phyloP scores from a whole-genome alignment of 2,329 filamentous ascomycete genomes.

The Tolypocladium cylindrosporum region DNA sequence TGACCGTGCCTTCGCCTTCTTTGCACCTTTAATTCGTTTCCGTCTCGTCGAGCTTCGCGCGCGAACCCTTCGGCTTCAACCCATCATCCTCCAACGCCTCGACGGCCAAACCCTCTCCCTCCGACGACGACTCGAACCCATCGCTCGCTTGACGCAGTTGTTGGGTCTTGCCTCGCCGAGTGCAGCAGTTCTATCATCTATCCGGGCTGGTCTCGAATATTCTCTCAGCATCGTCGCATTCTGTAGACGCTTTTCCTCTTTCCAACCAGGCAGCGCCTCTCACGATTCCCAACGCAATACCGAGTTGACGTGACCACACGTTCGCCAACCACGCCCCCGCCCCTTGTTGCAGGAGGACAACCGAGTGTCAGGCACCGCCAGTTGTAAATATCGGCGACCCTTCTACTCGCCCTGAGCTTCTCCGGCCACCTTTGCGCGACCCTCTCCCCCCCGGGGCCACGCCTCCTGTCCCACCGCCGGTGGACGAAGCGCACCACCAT shows the following conservation, averaged over 20 bases:
- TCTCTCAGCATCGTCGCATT: constrained; percentile 13
- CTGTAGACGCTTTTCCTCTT: constrained; percentile 3
- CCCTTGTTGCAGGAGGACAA: not conserved
- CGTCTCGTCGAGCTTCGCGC: constrained; percentile 13
- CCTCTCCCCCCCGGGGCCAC: not conserved
- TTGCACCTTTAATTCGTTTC: constrained; percentile 9
- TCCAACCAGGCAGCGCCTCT: constrained; percentile 24
- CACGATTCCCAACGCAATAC: not conserved
- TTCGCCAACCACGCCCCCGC: not conserved
- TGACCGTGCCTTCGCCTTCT: constrained; percentile 9
- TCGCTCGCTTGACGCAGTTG: constrained; percentile 37
- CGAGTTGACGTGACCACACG: not conserved
- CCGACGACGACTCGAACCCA: constrained; percentile 15
- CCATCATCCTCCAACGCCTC: constrained; percentile 22
- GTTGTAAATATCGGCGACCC: constrained; percentile 5
- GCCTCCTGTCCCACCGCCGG: constrained; percentile 4
- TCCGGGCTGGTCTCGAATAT: constrained; percentile 39
- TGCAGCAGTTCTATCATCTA: constrained; percentile 18
- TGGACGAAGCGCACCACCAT: constrained; percentile 41
- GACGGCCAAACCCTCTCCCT: constrained; percentile 25
- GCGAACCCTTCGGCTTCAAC: constrained; percentile 19
- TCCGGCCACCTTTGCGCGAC: not conserved
- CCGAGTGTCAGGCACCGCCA: not conserved
- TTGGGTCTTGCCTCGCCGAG: constrained; percentile 21
- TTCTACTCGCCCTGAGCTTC: not conserved